A percentile compares a stretch with the other conserved stretches of the same genome.
Evolutionary conservation across 345 rosid genomes (phyloP).

Genomic region (Dipteronia dyeriana): DNA sequence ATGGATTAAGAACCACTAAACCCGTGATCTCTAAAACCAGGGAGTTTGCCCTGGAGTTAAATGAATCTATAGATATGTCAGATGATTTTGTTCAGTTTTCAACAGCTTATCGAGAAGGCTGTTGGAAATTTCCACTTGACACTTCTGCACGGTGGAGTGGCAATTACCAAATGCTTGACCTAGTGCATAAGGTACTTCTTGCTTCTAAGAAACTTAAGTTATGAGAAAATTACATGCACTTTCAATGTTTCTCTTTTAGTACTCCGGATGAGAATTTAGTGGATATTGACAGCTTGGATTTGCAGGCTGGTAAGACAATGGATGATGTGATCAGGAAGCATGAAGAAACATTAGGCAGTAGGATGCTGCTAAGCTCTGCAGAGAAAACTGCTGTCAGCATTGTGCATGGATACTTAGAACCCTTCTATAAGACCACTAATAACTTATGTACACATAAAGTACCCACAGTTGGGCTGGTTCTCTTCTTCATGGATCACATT

Average conservation of each 20-base stretch:
- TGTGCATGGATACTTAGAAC: conserved; percentile 74
- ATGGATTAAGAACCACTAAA: conserved; percentile 73
- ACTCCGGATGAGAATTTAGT: not conserved
- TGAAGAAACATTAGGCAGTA: conserved; percentile 54
- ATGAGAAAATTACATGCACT: not conserved
- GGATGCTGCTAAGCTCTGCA: conserved; percentile 53
- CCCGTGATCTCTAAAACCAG: conserved; percentile 72
- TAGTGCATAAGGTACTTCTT: conserved; percentile 66
- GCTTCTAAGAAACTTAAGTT: conserved; percentile 8
- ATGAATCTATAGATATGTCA: conserved; percentile 58
- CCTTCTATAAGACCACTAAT: conserved; percentile 76
- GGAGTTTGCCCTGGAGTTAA: conserved; percentile 74
- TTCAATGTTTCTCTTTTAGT: not conserved
- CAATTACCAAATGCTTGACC: conserved; percentile 86
- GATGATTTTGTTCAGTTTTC: conserved; percentile 67
- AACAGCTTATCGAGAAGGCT: conserved; percentile 80
- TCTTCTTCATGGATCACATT: conserved; percentile 95
- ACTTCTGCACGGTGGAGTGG: conserved; percentile 87
- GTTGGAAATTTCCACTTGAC: conserved; percentile 85
- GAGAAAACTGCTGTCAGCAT: conserved; percentile 65
- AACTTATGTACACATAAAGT: conserved; percentile 76
- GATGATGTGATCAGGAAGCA: conserved; percentile 77
- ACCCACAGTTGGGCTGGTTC: conserved; percentile 77
- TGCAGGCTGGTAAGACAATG: conserved; percentile 80
- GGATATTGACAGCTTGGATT: conserved; percentile 14